Base-by-base conservation (phyloP, 331 rosid genomes). In the Quercus phellos region DNA sequence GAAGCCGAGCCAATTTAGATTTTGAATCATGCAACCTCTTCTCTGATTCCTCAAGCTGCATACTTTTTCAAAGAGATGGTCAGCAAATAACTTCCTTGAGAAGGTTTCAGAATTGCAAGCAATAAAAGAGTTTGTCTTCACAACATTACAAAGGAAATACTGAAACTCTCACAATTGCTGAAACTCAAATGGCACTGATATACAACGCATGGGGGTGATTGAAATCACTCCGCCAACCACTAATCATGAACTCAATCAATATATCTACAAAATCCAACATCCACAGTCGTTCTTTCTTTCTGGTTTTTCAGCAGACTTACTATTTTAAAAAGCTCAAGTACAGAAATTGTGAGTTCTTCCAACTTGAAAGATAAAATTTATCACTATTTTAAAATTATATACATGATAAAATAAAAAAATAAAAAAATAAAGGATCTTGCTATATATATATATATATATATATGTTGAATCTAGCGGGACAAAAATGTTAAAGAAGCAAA, bases 41-140 rank as follows among this genome's bases (percentile, higher is more conserved):
- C 84, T 90, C 96, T 4, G 96, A 88, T 76, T 93, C 99, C 8
- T 80, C 88, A 83, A 95, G 96, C 98, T 93, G 89, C 88, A 68
- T 55, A 42, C 4, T 26, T 80, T 61, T 66, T 46, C 67, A 82
- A 79, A 82, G 21, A 46, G 66, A 83, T 19, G 54, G 74, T 84
- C 32, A 87, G 86, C 30, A 16, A 26, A 80, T 53, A 72, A 77
- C 14, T 7, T 26, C 38, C 35, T 55, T 38, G 10, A 7, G 30
- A 64, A 68, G 67, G 53, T 73, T 72, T 30, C 32, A 24, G 50
- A 77, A 66, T 13, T 32, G 35, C 71, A 66, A 34, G 51, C 51
- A 66, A 34, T 4, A 1, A 32, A 9, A 32, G 4, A 66, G 26
- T 66, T 56, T 56, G 29, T 21, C 63, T 56, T 24, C 63, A 19